phyloP scores from a whole-genome alignment of 2,329 filamentous ascomycete species.

The Nannizziopsis arthrosporioides region DNA sequence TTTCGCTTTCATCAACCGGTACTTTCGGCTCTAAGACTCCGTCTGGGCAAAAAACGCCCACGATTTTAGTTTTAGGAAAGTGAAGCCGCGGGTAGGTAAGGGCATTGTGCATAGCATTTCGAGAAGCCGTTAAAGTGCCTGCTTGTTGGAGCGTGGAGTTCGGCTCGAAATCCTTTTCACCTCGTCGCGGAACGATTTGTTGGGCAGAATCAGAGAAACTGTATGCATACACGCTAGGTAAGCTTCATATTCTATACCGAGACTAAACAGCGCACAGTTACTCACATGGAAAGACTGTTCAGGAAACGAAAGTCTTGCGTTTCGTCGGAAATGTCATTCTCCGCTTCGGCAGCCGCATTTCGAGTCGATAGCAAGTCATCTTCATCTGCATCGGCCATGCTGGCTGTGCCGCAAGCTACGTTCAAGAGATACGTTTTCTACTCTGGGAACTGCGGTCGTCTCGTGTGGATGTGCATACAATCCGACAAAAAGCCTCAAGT shows the following conservation, averaged over 20 bases:
- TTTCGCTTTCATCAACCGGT: background rate
- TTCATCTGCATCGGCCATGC: slow-evolving; percentile 37
- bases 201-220: slow-evolving; percentile 27
- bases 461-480: no score
- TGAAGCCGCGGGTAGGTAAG: slow-evolving; percentile 67
- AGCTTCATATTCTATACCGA: background rate
- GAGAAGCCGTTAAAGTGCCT: slow-evolving; percentile 64
- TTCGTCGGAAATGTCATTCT: slow-evolving; percentile 62
- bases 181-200: slow-evolving; percentile 62
- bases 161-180: slow-evolving; percentile 94
- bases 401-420: background rate
- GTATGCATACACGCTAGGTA: background rate
- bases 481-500: no score
- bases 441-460: no score
- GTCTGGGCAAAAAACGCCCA: slow-evolving; percentile 64
- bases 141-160: slow-evolving; percentile 78
- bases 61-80: slow-evolving; percentile 49
- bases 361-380: slow-evolving; percentile 27
- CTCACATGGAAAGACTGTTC: slow-evolving; percentile 42
- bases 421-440: no score
- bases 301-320: slow-evolving; percentile 78
- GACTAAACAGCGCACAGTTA: slow-evolving; percentile 1
- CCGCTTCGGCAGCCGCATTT: slow-evolving; percentile 29
- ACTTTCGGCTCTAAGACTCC: slow-evolving; percentile 24
- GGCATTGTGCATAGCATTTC: slow-evolving; percentile 79